A percentile compares a stretch with the other conserved stretches of the same genome.
phyloP scores from a whole-genome alignment of 306 rosid species.

The Citrullus amarus region DNA sequence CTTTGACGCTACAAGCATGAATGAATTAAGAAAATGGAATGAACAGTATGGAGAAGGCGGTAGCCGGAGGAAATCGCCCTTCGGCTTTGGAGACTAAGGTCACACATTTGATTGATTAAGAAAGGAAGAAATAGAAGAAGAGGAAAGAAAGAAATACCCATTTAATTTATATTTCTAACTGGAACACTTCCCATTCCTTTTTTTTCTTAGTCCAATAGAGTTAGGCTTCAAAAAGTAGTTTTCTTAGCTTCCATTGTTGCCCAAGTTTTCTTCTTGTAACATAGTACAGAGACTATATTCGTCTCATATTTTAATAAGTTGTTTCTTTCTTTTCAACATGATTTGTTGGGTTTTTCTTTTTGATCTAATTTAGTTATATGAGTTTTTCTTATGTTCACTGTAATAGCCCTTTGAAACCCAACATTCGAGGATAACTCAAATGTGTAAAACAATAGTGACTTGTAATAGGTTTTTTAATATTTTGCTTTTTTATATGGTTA shows the following conservation, averaged over 20 bases:
- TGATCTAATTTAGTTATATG: no score
- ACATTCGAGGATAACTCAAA: no score
- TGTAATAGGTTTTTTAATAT: no score
- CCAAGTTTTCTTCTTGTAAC: background rate
- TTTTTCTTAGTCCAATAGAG: background rate
- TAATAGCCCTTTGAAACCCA: no score
- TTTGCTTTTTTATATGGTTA: no score
- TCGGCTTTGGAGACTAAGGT: slow-evolving; percentile 52
- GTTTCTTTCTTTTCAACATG: background rate
- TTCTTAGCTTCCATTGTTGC: background rate
- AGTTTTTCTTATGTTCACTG: no score
- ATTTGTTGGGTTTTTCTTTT: background rate
- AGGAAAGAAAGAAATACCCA: background rate
- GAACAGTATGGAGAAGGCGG: slow-evolving; percentile 98
- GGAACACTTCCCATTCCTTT: background rate
- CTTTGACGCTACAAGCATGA: slow-evolving; percentile 87
- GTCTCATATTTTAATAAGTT: background rate
- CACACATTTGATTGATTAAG: background rate
- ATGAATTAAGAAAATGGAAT: slow-evolving; percentile 91
- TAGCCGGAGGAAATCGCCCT: slow-evolving; percentile 77
- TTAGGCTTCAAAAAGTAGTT: background rate
- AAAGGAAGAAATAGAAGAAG: background rate
- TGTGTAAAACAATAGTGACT: no score
- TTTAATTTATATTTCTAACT: background rate
- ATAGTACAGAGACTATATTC: background rate